Conservation (phyloP, 257 asterid species). For the Linaria vulgaris region DNA sequence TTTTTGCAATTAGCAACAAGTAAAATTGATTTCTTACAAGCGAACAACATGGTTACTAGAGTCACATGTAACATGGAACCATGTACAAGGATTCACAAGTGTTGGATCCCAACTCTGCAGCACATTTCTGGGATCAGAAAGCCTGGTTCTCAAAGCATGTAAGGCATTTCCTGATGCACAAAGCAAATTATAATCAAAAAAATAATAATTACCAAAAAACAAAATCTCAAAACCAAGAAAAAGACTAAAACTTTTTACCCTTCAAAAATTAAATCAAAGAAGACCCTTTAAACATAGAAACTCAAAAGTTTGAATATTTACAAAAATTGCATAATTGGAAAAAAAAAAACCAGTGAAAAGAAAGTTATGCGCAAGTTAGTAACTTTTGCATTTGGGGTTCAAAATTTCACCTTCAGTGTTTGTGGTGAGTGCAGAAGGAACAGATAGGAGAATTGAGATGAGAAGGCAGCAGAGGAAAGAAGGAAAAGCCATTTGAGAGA, state of each 20-base stretch:
- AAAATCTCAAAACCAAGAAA: neutral
- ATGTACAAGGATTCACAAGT: constrained; percentile 91
- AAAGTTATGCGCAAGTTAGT: neutral
- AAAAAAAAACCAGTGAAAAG: neutral
- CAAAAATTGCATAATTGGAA: neutral
- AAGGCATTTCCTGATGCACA: constrained; percentile 91
- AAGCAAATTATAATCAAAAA: no score
- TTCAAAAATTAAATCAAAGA: constrained; percentile 16
- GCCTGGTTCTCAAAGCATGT: constrained; percentile 70
- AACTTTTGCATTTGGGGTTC: neutral
- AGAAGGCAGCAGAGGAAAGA: constrained; percentile 36
- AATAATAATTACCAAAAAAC: no score
- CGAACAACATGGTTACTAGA: constrained; percentile 75
- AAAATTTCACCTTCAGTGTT: constrained; percentile 63
- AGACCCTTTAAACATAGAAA: neutral
- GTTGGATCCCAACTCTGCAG: constrained; percentile 97
- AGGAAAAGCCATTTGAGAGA: constrained; percentile 46
- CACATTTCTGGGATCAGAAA: constrained; percentile 76
- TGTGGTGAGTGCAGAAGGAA: constrained; percentile 46
- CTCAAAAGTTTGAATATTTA: neutral
- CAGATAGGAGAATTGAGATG: constrained; percentile 37
- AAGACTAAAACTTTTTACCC: constrained; percentile 5
- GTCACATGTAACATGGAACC: constrained; percentile 92
- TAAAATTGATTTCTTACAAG: constrained; percentile 48
- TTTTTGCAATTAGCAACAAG: neutral